Base-by-base conservation (phyloP, 169 alveolate genomes). In the Eimeria nieschulzi region DNA sequence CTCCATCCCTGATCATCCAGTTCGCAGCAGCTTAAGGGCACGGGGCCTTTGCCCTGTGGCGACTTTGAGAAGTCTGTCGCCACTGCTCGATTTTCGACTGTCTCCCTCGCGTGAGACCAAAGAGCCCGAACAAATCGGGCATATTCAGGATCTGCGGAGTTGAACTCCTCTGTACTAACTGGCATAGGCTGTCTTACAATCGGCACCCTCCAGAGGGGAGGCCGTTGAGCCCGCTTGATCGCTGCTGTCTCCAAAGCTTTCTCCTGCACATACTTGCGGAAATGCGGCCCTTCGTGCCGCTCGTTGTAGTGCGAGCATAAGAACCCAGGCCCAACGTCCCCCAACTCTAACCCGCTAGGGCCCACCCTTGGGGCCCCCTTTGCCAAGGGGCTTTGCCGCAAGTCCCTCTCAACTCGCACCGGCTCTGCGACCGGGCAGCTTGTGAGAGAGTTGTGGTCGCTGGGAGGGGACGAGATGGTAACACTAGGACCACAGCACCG, bases 161-260 rank as follows among this genome's bases (percentile, higher is more conserved):
- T 87, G 73, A 87, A 75, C 21, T 87, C 92, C 46, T 73, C 92
- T 25, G 51, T n/a, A 39, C 80, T 87, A 17, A 87, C 80, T 5
- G 92, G 87, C 21, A 87, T 56, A 55, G 92, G 92, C 53, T 87
- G 92, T 73, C 92, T 66, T 21, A 87, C 76, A 46, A 87, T 73
- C 23, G 92, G 92, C 17, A 87, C 92, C 53, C 92, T 70, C 79
- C 75, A 61, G 2, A 73, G 76, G 9, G 92, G 92, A 5, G 92
- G 83, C 23, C 73, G 83, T 0, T 71, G 9, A n/a, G 54, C 53
- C 53, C 55, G 54, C 53, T 78, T 78, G 10, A 78, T 54, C 8
- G 71, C 21, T 9, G 51, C 51, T 9, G 70, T 56, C 71, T 55
- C 70, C 17, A 70, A 53, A 19, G 86, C 26, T 5, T 78, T 78